Evolutionary conservation across 495 filamentous ascomycete genomes (phyloP).

Genomic region (Rhizodiscina lignyota): DNA sequence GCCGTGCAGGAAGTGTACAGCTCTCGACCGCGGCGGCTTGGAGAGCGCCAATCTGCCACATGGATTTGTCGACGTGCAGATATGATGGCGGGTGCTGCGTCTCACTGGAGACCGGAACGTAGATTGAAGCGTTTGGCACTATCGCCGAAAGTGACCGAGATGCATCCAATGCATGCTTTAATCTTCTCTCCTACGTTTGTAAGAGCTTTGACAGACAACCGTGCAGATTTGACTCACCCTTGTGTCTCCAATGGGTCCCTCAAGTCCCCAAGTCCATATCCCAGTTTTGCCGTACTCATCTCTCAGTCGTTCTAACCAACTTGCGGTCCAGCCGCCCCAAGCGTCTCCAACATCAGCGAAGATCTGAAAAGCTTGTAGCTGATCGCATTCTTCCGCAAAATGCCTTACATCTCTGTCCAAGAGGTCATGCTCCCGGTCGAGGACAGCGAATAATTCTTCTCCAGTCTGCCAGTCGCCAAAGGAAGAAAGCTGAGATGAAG

Average conservation of each 20-base stretch:
- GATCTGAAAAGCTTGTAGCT: conserved; percentile 75
- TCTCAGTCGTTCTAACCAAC: conserved; percentile 62
- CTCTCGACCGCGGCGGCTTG: conserved; percentile 67
- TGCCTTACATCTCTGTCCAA: conserved; percentile 74
- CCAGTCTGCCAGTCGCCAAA: conserved; percentile 72
- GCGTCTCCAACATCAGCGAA: conserved; percentile 69
- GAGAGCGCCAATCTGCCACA: conserved; percentile 71
- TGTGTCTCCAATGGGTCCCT: conserved; percentile 40
- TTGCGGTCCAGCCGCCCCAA: conserved; percentile 76
- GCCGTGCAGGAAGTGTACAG: conserved; percentile 56
- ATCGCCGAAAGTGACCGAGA: conserved; percentile 45
- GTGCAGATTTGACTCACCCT: conserved; percentile 30
- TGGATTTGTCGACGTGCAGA: conserved; percentile 48
- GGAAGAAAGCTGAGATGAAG: conserved; percentile 50
- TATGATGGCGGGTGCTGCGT: conserved; percentile 38
- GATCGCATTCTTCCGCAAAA: conserved; percentile 80
- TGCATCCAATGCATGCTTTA: conserved; percentile 32
- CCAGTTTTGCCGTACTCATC: conserved; percentile 83
- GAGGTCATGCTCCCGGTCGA: conserved; percentile 76
- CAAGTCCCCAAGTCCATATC: conserved; percentile 74
- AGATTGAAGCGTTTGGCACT: conserved; percentile 57
- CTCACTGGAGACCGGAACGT: conserved; percentile 58
- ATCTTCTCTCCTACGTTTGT: conserved; percentile 7
- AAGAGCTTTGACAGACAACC: background rate
- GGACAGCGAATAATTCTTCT: conserved; percentile 61